Evolutionary conservation across 257 asterid genomes (phyloP), one percentile per base, ranked within the genome.

Genomic region (Knoxia roxburghii): DNA sequence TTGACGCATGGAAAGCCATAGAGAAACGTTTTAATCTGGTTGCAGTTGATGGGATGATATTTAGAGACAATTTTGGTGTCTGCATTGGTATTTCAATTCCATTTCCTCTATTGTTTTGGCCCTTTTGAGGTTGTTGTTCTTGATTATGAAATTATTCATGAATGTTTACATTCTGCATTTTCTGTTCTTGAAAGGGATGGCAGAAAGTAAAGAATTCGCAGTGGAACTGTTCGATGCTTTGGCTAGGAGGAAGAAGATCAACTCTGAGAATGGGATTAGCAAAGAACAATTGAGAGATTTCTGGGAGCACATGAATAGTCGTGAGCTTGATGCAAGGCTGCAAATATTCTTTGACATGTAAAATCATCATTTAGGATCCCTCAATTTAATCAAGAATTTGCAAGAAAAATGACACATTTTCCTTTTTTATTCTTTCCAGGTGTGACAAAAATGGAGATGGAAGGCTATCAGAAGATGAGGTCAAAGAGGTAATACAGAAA

Each of bases 391-490:
- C 0, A 56, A 20, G 41, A 30, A 18, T 33, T 5, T 57, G 43
- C 13, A n/a, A 32, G 17, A 20, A 43, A 6, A 26, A 49, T 46
- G 50, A 33, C 10, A 49, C 40, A 49, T 27, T 40, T 7, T 43
- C 40, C 4, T 23, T 61, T 54, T 30, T 10, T 9, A 45, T 45
- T 4, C 41, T 43, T 72, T 77, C 48, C 75, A 93, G 97, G 99
- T 93, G 99, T 76, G 99, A 93, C 78, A 93, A 86, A 85, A 88
- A 93, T 78, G 97, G 99, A 32, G 97, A 93, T 77, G 99, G 98
- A 50, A 81, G 76, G 83, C 75, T 90, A 68, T 88, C 97, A 17
- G 97, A 93, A 72, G 99, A 88, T 14, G 99, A 93, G 82, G 97
- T 93, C 12, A 88, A 70, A 81, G 91, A 93, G 95, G 98, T 56